phyloP scores from a whole-genome alignment of 306 rosid species.

The Spatholobus suberectus region DNA sequence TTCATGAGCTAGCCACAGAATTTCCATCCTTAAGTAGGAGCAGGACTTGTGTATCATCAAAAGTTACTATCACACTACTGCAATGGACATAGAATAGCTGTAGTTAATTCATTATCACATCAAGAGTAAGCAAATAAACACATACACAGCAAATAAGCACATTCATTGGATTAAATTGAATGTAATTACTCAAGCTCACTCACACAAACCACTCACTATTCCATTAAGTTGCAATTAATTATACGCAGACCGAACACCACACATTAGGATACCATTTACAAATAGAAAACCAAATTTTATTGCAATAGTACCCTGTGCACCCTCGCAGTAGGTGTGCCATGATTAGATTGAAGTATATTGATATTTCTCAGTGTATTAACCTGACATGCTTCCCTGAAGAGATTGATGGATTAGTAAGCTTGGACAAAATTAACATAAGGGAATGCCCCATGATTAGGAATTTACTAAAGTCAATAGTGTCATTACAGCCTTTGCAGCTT shows the following conservation, averaged over 20 bases:
- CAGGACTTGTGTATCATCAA: too few relatives aligned
- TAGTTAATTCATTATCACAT: too few relatives aligned
- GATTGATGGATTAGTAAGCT: constrained; percentile 56
- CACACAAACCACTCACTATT: constrained; percentile 1
- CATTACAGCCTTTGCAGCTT: constrained; percentile 56
- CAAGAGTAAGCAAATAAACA: too few relatives aligned
- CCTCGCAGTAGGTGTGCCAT: constrained; percentile 65
- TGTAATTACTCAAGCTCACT: too few relatives aligned
- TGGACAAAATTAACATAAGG: constrained; percentile 94
- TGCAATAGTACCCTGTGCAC: too few relatives aligned
- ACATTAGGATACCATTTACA: constrained; percentile 15
- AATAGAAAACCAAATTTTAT: constrained; percentile 14
- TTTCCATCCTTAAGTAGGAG: too few relatives aligned
- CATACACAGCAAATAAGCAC: too few relatives aligned
- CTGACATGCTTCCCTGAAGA: constrained; percentile 63
- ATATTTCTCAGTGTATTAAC: constrained; percentile 80
- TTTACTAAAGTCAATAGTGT: constrained; percentile 63
- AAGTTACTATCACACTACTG: too few relatives aligned
- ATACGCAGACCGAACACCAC: neutral
- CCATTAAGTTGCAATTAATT: neutral
- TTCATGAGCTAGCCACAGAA: too few relatives aligned
- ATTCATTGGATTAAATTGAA: too few relatives aligned
- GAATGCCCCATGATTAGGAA: constrained; percentile 66
- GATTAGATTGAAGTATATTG: constrained; percentile 61
- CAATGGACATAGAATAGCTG: too few relatives aligned